Base-by-base conservation (phyloP, 1,284 basidiomycete genomes). In the Butyriboletus appendiculatus region DNA sequence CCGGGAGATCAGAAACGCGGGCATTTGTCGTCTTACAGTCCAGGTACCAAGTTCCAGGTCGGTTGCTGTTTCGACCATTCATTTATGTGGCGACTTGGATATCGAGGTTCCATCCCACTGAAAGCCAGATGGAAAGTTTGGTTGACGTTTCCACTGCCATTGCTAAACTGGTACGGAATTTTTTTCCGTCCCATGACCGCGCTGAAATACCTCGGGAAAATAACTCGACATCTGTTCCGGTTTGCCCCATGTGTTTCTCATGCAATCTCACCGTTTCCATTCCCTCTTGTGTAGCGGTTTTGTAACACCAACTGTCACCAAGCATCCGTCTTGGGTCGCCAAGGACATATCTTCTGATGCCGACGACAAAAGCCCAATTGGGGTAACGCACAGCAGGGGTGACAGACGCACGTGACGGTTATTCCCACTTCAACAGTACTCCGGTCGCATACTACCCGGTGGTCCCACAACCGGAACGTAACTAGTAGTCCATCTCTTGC, bases 241-340 rank as follows among this genome's bases (percentile, higher is more conserved):
- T 6, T 38, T 22, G 14, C 7, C 9, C n/a, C 22, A 20, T 35
- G n/a, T 24, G 12, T 16, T 62, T 62, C 53, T 42, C 47, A 52
- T 52, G 32, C 10, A 4, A 34, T 48, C 47, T 38, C 46, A 50
- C 47, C 24, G 32, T 50, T 47, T 43, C 50, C 43, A 46, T 59
- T 48, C 16, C 34, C 7, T 38, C 12, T 48, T n/a, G 34, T 8
- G 26, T 39, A 30, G 28, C 26, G 1, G 16, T 7, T 14, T 15
- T 22, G n/a, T n/a, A n/a, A n/a, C n/a, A n/a, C n/a, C n/a, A n/a
- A n/a, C n/a, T n/a, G n/a, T n/a, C 16, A 32, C 10, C 15, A 35
- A n/a, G 5, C 4, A 6, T 26, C 39, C 4, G 5, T 34, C 43
- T 44, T 32, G 24, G 20, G 33, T 2, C 10, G 15, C 22, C 51